Base-by-base conservation (phyloP, 108 stramenopile species). In the Asterionellopsis glacialis region DNA sequence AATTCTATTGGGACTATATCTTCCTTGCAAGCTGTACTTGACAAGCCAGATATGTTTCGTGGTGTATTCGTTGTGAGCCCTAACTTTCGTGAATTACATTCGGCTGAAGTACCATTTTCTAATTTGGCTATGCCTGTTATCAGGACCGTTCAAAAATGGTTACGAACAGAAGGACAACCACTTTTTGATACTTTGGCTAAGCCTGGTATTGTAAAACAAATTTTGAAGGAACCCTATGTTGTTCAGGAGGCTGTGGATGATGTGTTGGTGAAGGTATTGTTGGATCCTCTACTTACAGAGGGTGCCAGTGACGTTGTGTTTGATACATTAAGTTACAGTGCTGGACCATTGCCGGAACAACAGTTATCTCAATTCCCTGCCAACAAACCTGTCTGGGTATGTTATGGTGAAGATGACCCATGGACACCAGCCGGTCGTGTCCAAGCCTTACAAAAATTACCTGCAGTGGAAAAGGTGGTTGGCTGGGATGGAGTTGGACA, bases 271-370 rank as follows among this genome's bases (percentile, higher is more conserved):
- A 55, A 83, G 41, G 84, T 80, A 11, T 63, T 98, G 43, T 72
- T 98, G 10, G 79, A 75, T 72, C 97, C 97, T 9, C 74, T 95
- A 13, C 57, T 95, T 49, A 85, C 88, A 21, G 45, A 63, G 11
- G 94, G 95, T 15, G 93, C 95, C 18, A 79, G 78, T 54, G 77
- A 96, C 18, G 94, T 98, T 1, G 95, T 98, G 9, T 93, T 98
- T 57, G 97, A 98, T 57, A 93, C 94, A 12, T 65, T 98, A 44
- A 79, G 76, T 1, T 98, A 98, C 72, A 83, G 81, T 41, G 94
- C 93, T 0, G 97, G 97, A 13, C 97, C 97, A n/a, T 62, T 98
- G 39, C 95, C 96, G 12, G 97, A 98, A 65, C 91, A 95, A 54
- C 94, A 96, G 49, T 69, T 98, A 13, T 24, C 68, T 4, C 12